phyloP scores from a whole-genome alignment of 2,329 filamentous ascomycete species.

The Colletotrichum caudatum region DNA sequence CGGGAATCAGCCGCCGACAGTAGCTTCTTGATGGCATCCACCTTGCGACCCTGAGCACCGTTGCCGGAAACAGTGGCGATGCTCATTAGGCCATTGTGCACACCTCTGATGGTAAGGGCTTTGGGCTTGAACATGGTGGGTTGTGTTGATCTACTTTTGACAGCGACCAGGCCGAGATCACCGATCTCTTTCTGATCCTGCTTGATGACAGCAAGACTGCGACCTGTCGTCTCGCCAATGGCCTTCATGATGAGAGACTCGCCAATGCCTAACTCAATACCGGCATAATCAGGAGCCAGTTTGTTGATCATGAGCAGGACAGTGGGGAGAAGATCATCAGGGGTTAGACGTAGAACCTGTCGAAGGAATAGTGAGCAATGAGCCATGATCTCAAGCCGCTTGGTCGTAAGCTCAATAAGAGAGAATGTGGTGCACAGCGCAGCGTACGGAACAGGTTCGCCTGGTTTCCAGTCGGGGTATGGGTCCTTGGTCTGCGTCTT shows the following conservation, averaged over 20 bases:
- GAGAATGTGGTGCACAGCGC: constrained; percentile 96
- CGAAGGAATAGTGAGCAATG: constrained; percentile 92
- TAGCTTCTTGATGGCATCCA: constrained; percentile 95
- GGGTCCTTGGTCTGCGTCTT: constrained; percentile 77
- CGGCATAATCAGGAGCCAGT: constrained; percentile 94
- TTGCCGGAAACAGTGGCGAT: constrained; percentile 90
- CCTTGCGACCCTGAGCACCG: constrained; percentile 89
- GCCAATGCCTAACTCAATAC: constrained; percentile 97
- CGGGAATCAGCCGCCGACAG: constrained; percentile 89
- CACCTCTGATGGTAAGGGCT: constrained; percentile 84
- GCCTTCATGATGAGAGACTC: constrained; percentile 99
- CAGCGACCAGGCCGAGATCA: constrained; percentile 92
- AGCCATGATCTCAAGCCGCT: constrained; percentile 87
- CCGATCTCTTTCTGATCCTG: constrained; percentile 96
- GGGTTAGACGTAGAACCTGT: constrained; percentile 93
- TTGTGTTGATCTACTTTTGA: constrained; percentile 94
- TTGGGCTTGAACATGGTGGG: constrained; percentile 99
- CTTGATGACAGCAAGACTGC: constrained; percentile 90
- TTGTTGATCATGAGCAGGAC: constrained; percentile 98
- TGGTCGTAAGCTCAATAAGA: constrained; percentile 93
- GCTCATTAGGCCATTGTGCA: constrained; percentile 87
- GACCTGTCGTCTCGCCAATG: constrained; percentile 92
- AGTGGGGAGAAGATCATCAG: constrained; percentile 86
- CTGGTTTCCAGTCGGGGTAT: constrained; percentile 95
- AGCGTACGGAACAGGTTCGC: constrained; percentile 91